These are phyloP conservation scores for Alternaria sp. DNA, from an alignment of 2,329 filamentous ascomycete species.

Conservation along the genomic window DNA sequence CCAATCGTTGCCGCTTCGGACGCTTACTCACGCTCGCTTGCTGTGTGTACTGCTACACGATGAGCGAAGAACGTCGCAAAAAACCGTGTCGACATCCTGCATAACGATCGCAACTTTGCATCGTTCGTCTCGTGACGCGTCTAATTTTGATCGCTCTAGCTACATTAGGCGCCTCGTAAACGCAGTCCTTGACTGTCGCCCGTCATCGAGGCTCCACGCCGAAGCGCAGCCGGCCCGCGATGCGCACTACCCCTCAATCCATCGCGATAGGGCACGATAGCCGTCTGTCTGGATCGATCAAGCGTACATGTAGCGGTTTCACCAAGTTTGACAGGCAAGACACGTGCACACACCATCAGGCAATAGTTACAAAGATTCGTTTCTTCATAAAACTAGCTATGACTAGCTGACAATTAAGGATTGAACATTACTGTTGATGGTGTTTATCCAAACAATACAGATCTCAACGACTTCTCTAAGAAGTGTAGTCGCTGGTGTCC, in stretches of 20 bases:
- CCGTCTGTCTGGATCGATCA: not conserved
- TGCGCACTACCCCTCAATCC: not conserved
- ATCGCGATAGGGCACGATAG: not conserved
- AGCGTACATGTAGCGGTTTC: not conserved
- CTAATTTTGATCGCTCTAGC: not conserved
- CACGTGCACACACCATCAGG: not conserved
- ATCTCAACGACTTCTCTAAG: not conserved
- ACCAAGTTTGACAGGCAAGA: not conserved
- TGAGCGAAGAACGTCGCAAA: not conserved
- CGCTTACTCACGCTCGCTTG: not conserved
- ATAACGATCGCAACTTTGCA: not conserved
- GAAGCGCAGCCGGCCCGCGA: not conserved
- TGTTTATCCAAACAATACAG: not conserved
- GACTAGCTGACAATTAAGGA: slow-evolving; percentile 7
- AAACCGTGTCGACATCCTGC: not conserved
- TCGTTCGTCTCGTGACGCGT: not conserved
- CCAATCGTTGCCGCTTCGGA: slow-evolving; percentile 16
- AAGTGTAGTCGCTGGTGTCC: slow-evolving; percentile 27
- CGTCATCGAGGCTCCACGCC: slow-evolving; percentile 3
- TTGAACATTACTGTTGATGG: not conserved
- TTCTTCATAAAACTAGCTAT: not conserved
- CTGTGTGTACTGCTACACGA: not conserved
- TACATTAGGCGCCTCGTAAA: not conserved
- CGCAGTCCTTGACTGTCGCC: slow-evolving; percentile 8
- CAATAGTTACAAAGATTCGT: not conserved